These are phyloP conservation scores for Aspergillus panamensis DNA, from an alignment of 495 filamentous ascomycete species.

Conservation along the genomic window DNA sequence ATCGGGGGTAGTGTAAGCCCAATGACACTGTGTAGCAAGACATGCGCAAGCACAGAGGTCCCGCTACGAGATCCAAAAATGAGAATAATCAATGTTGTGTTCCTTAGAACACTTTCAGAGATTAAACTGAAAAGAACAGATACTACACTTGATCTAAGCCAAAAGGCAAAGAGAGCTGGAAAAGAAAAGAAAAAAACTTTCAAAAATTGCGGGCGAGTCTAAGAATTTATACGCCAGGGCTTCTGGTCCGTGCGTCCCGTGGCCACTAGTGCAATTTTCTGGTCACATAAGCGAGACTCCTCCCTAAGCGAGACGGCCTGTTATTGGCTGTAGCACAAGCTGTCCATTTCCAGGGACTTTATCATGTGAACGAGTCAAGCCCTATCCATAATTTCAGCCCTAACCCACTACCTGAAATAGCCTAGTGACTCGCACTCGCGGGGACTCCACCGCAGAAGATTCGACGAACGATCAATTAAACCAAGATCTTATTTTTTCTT, in stretches of 20 bases:
- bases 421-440: slow-evolving; percentile 28
- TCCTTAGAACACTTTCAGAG: slow-evolving; percentile 65
- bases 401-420: slow-evolving; percentile 26
- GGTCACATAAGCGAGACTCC: slow-evolving; percentile 20
- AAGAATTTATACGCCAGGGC: slow-evolving; percentile 29
- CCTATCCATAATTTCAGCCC: slow-evolving; percentile 21
- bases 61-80: slow-evolving; percentile 62
- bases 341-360: background rate
- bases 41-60: slow-evolving; percentile 84
- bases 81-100: slow-evolving; percentile 78
- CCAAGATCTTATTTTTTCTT: slow-evolving; percentile 24
- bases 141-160: slow-evolving; percentile 97
- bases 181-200: slow-evolving; percentile 46
- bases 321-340: slow-evolving; percentile 3
- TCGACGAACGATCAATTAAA: slow-evolving; percentile 27
- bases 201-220: slow-evolving; percentile 19
- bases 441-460: slow-evolving; percentile 29
- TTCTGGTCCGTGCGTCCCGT: slow-evolving; percentile 19
- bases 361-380: background rate
- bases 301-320: background rate
- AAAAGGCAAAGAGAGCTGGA: slow-evolving; percentile 58
- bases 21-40: slow-evolving; percentile 69
- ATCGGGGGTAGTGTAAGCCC: slow-evolving; percentile 85
- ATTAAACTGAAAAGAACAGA: slow-evolving; percentile 99
- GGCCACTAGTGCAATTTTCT: slow-evolving; percentile 21